phyloP scores from a whole-genome alignment of 495 filamentous ascomycete species.

The Echria macrotheca region DNA sequence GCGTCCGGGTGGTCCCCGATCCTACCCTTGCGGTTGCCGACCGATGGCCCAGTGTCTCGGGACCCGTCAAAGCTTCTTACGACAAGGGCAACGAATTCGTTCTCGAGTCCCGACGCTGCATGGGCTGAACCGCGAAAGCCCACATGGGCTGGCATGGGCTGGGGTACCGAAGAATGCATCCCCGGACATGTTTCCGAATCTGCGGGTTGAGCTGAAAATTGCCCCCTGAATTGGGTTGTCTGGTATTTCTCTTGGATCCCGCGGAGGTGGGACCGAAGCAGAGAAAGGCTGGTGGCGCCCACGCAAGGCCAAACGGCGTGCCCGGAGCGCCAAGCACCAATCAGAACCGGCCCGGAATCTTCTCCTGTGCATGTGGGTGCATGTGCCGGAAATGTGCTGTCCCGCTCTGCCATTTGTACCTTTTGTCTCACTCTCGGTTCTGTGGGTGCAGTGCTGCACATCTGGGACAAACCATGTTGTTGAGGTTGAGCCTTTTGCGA shows the following conservation, averaged over 20 bases:
- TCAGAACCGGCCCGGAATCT: background rate
- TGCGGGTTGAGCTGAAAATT: background rate
- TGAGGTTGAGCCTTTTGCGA: background rate
- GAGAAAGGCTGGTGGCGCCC: background rate
- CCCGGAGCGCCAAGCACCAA: constrained; percentile 4
- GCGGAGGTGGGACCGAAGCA: constrained; percentile 6
- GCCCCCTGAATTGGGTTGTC: too few relatives aligned
- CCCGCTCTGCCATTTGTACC: too few relatives aligned
- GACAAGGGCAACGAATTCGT: background rate
- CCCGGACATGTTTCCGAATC: background rate
- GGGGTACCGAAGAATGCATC: background rate
- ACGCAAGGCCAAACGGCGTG: constrained; percentile 3
- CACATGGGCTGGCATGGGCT: background rate
- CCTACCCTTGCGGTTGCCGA: background rate
- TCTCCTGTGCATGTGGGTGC: background rate
- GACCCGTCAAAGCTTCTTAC: background rate
- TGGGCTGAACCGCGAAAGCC: background rate
- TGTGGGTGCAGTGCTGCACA: background rate
- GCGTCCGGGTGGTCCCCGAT: background rate
- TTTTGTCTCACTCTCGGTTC: background rate
- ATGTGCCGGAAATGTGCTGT: background rate
- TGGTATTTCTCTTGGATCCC: background rate
- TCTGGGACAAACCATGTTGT: background rate
- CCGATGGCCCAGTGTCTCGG: constrained; percentile 3
- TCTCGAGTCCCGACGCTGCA: background rate